phyloP scores from a whole-genome alignment of 2,329 filamentous ascomycete genomes.

The Periconia sp. region DNA sequence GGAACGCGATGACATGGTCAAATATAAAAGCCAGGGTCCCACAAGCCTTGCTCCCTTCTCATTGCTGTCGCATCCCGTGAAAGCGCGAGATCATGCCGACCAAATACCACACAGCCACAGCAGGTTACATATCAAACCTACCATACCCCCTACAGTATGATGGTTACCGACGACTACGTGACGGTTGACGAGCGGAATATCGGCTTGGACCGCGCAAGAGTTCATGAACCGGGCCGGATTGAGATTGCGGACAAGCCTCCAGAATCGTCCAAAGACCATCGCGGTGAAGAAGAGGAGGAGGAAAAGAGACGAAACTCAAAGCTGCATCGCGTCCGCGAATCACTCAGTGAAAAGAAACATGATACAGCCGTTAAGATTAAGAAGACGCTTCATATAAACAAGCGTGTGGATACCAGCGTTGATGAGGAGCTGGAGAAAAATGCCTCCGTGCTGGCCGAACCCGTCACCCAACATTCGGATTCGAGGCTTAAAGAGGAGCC shows the following conservation, averaged over 20 bases:
- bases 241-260: conserved; percentile 7
- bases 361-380: conserved; percentile 23
- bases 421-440: conserved; percentile 12
- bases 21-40: too few relatives aligned
- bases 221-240: conserved; percentile 12
- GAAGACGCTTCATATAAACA: conserved; percentile 25
- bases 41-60: background rate
- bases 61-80: background rate
- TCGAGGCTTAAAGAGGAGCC: conserved; percentile 20
- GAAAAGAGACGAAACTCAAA: background rate
- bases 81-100: background rate
- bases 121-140: background rate
- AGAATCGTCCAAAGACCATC: background rate
- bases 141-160: background rate
- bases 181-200: conserved; percentile 6
- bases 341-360: conserved; percentile 22
- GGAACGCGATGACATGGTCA: too few relatives aligned
- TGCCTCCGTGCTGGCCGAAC: conserved; percentile 18
- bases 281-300: conserved; percentile 7
- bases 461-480: conserved; percentile 11
- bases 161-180: conserved; percentile 1
- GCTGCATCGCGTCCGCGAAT: conserved; percentile 4
- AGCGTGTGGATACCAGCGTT: conserved; percentile 5
- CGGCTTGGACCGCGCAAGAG: conserved; percentile 16
- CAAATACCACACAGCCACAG: background rate